phyloP scores from a whole-genome alignment of 108 stramenopile species.

The Cyclostephanos tholiformis region DNA sequence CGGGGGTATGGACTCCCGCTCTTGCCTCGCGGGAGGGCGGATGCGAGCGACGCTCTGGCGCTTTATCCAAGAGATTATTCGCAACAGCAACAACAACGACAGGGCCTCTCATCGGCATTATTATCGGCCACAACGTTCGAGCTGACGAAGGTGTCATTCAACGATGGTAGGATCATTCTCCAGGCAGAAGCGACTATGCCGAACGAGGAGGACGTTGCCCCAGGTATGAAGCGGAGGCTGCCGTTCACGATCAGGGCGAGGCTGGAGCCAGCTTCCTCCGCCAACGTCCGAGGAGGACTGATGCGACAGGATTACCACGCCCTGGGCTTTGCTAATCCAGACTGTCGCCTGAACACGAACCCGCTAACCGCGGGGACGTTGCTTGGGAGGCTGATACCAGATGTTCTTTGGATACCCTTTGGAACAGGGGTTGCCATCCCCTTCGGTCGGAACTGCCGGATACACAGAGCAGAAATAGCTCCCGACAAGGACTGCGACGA shows the following conservation, averaged over 20 bases:
- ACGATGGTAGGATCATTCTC: constrained; percentile 4
- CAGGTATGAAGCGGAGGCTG: not conserved
- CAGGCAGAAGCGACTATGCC: constrained; percentile 9
- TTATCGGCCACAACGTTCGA: constrained; percentile 21
- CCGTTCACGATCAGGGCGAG: constrained; percentile 17
- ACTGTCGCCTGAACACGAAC: constrained; percentile 14
- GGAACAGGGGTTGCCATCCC: constrained; percentile 11
- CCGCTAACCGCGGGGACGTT: not conserved
- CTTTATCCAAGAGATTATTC: not conserved
- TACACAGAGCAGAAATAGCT: constrained; percentile 4
- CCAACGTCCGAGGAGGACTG: not conserved
- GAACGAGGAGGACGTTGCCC: not conserved
- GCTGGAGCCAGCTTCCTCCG: constrained; percentile 12
- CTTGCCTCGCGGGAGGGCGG: constrained; percentile 4
- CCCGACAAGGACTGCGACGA: not conserved
- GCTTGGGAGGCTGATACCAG: constrained; percentile 8
- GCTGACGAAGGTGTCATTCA: not conserved
- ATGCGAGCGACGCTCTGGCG: not conserved
- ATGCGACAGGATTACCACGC: not conserved
- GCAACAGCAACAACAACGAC: not conserved
- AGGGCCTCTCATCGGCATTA: constrained; percentile 4
- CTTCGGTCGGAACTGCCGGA: not conserved
- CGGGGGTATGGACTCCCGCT: not conserved
- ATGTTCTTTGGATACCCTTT: constrained; percentile 13
- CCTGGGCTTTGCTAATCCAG: constrained; percentile 7